These are phyloP conservation scores for Diatrype stigma DNA, from an alignment of 2,329 filamentous ascomycete species.

Conservation along the genomic window DNA sequence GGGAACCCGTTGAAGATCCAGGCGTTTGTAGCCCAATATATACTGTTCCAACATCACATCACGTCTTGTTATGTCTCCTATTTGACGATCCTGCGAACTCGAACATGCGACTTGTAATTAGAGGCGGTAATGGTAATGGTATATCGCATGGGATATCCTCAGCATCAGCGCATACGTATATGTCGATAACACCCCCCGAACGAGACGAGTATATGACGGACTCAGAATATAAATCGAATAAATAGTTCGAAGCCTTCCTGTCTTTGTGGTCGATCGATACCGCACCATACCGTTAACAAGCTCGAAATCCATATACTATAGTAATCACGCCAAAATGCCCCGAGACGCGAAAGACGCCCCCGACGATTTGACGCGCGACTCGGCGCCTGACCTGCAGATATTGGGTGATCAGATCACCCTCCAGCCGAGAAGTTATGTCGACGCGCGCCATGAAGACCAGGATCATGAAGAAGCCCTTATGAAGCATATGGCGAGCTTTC, in stretches of 20 bases:
- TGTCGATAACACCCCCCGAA: no score
- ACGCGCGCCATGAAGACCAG: conserved; percentile 39
- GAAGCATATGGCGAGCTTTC: conserved; percentile 83
- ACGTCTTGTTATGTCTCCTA: no score
- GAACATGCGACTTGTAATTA: no score
- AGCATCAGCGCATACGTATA: no score
- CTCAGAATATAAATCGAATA: background rate
- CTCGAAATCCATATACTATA: conserved; percentile 2
- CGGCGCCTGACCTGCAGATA: conserved; percentile 74
- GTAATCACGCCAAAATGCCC: background rate
- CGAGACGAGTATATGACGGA: no score
- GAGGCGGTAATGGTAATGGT: no score
- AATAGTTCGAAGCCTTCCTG: no score
- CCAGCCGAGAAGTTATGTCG: conserved; percentile 66
- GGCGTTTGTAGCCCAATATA: no score
- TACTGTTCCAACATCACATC: no score
- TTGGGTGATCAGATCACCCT: conserved; percentile 70
- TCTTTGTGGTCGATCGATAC: background rate
- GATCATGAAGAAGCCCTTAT: conserved; percentile 67
- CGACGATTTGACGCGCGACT: conserved; percentile 40
- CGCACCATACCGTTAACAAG: background rate
- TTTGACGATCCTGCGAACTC: no score
- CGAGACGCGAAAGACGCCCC: conserved; percentile 34
- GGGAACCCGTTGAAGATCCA: no score
- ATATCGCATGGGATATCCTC: no score